Conservation (phyloP, 352 stramenopile species). For the Phytopythium aichiense region DNA sequence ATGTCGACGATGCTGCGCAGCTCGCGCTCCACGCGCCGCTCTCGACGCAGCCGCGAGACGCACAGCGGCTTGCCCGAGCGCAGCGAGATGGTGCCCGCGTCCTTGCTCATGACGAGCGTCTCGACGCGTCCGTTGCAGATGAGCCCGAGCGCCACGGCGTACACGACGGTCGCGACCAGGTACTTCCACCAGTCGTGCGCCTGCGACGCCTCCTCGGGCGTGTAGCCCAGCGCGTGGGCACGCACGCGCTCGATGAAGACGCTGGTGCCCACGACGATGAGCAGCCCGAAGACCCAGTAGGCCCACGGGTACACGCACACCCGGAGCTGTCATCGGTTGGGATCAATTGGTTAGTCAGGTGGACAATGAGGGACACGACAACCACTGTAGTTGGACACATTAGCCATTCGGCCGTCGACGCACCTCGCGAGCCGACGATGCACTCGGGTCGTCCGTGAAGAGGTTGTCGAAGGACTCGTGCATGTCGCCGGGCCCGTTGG, state of each 20-base stretch:
- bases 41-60: conserved; percentile 25
- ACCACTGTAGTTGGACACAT: not conserved
- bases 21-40: conserved; percentile 41
- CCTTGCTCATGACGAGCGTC: conserved; percentile 56
- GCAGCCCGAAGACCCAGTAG: conserved; percentile 45
- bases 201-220: conserved; percentile 1
- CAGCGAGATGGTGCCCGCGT: conserved; percentile 28
- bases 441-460: conserved; percentile 18
- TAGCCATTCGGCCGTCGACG: not conserved
- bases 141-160: conserved; percentile 34
- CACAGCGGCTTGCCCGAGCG: conserved; percentile 53
- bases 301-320: conserved; percentile 57
- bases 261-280: conserved; percentile 49
- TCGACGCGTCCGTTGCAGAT: conserved; percentile 55
- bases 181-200: conserved; percentile 63
- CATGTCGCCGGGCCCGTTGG: conserved; percentile 12
- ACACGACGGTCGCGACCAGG: conserved; percentile 49
- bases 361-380: conserved; percentile 5
- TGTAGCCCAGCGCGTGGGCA: conserved; percentile 15
- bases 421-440: conserved; percentile 21
- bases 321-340: conserved; percentile 25
- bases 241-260: conserved; percentile 59
- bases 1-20: conserved; percentile 57
- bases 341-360: not conserved
- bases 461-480: conserved; percentile 32